Percentiles rank a stretch among this genome's conserved stretches.
Evolutionary conservation across 805 yeast genomes (phyloP).

Genomic region (Candida corydali): DNA sequence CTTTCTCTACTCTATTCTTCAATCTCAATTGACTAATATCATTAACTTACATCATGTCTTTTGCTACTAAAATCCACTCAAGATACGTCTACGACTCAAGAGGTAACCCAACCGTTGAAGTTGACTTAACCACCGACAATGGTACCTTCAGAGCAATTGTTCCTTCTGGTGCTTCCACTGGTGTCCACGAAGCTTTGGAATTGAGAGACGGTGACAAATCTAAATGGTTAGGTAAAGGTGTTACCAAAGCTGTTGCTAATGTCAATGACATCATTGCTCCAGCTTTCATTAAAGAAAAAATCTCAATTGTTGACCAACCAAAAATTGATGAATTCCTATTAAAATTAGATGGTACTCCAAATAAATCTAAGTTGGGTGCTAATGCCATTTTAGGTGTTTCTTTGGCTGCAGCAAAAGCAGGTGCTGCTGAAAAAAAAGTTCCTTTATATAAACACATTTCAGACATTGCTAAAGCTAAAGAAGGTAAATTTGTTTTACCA

Average conservation of each 20-base stretch:
- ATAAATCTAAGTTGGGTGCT: slow-evolving; percentile 97
- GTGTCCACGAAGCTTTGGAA: slow-evolving; percentile 97
- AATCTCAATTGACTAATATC: no score
- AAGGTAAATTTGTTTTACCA: slow-evolving; percentile 87
- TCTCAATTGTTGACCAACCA: slow-evolving; percentile 84
- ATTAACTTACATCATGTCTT: no score
- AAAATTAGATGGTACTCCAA: slow-evolving; percentile 91
- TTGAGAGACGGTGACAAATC: slow-evolving; percentile 97
- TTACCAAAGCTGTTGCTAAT: slow-evolving; percentile 91
- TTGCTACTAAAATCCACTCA: slow-evolving; percentile 70
- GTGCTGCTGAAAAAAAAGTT: slow-evolving; percentile 91
- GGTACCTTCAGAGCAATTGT: slow-evolving; percentile 97
- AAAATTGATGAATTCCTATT: slow-evolving; percentile 82
- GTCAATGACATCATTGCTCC: slow-evolving; percentile 95
- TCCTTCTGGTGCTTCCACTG: slow-evolving; percentile 99
- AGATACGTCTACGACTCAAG: slow-evolving; percentile 99
- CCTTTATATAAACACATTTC: slow-evolving; percentile 93
- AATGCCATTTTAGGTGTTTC: slow-evolving; percentile 98
- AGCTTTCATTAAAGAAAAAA: slow-evolving; percentile 73
- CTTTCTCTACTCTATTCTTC: slow-evolving; percentile 3
- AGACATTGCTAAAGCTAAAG: slow-evolving; percentile 67
- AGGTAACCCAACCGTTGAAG: slow-evolving; percentile 99
- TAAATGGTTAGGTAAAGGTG: slow-evolving; percentile 99
- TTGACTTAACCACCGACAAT: slow-evolving; percentile 86
- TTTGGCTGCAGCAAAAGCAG: slow-evolving; percentile 95